A percentile compares a stretch with the other conserved stretches of the same genome.
phyloP scores from a whole-genome alignment of 208 protist genomes.

The Novymonas esmeraldas region DNA sequence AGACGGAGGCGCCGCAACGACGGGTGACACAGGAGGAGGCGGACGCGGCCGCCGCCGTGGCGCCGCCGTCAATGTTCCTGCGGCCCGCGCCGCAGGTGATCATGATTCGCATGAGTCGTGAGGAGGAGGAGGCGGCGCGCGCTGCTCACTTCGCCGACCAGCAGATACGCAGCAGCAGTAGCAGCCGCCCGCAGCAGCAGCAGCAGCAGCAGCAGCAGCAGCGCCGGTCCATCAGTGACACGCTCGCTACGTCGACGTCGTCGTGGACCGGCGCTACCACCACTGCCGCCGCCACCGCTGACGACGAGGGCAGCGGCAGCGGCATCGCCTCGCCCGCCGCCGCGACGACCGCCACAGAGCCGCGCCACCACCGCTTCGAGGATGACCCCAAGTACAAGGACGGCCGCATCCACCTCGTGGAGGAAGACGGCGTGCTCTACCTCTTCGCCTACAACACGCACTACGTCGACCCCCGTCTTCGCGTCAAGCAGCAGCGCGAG shows the following conservation, averaged over 20 bases:
- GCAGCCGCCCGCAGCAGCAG: background rate
- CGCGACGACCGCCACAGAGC: background rate
- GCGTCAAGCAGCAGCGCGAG: constrained; percentile 16
- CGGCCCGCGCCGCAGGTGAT: constrained; percentile 34
- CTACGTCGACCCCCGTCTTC: constrained; percentile 22
- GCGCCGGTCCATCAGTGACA: background rate
- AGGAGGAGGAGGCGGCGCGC: constrained; percentile 41
- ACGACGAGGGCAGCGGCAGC: background rate
- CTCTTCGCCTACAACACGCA: constrained; percentile 58
- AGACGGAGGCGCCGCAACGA: background rate
- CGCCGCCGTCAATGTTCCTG: constrained; percentile 36
- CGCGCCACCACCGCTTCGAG: constrained; percentile 43
- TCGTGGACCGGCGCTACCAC: background rate
- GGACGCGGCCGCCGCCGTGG: constrained; percentile 25
- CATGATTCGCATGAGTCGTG: constrained; percentile 32
- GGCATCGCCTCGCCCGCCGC: background rate
- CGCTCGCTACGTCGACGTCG: background rate
- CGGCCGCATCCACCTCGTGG: constrained; percentile 63
- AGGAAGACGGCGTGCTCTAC: constrained; percentile 65
- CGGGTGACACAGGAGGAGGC: constrained; percentile 28
- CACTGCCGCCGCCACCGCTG: background rate
- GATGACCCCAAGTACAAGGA: constrained; percentile 47
- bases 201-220: background rate
- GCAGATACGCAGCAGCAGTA: constrained; percentile 1
- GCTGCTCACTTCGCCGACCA: constrained; percentile 26